Evolutionary conservation across 2,329 filamentous ascomycete species (phyloP).

Genomic region (Diplocarpon mali): DNA sequence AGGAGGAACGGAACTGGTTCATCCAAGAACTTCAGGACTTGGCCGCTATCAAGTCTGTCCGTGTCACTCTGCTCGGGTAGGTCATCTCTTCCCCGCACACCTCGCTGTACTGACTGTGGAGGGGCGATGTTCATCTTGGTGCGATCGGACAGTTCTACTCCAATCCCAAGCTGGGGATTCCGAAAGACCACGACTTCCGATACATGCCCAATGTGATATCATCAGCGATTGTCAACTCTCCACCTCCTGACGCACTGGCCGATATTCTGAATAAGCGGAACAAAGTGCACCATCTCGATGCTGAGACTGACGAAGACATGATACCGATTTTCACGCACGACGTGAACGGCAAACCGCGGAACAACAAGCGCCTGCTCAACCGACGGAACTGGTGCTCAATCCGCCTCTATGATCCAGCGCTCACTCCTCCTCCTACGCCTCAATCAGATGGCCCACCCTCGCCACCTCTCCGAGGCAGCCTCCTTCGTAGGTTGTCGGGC

Average conservation of each 20-base stretch:
- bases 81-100: constrained; percentile 7
- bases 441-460: constrained; percentile 35
- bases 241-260: constrained; percentile 76
- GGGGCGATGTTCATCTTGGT: constrained; percentile 87
- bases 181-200: constrained; percentile 84
- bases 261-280: constrained; percentile 92
- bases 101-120: constrained; percentile 26
- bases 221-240: constrained; percentile 87
- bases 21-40: constrained; percentile 89
- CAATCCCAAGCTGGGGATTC: constrained; percentile 66
- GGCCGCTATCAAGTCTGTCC: constrained; percentile 82
- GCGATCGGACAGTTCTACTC: constrained; percentile 93
- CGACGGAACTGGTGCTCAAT: constrained; percentile 96
- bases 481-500: constrained; percentile 25
- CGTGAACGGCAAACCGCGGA: constrained; percentile 78
- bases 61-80: constrained; percentile 75
- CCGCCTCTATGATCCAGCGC: constrained; percentile 67
- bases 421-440: constrained; percentile 62
- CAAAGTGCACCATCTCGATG: constrained; percentile 62
- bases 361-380: constrained; percentile 82
- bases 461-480: constrained; percentile 19
- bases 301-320: constrained; percentile 86
- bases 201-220: constrained; percentile 97
- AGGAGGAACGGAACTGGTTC: constrained; percentile 74
- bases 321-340: constrained; percentile 86